Evolutionary conservation across 2,329 filamentous ascomycete genomes (phyloP).

Genomic region (Xylaria multiplex): DNA sequence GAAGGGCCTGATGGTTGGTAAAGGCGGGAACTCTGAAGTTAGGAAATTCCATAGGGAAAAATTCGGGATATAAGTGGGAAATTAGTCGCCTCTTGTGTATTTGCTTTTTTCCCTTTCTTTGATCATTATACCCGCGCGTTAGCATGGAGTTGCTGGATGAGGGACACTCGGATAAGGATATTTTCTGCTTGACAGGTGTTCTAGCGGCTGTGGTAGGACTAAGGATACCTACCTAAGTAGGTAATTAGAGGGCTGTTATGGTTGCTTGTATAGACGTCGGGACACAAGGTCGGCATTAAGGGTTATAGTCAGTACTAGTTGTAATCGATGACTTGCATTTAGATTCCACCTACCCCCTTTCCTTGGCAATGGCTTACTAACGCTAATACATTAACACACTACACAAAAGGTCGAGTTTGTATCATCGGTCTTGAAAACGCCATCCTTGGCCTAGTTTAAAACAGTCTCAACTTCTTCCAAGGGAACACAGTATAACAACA

Average conservation of each 20-base stretch:
- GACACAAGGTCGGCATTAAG: neutral
- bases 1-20: slow-evolving; percentile 43
- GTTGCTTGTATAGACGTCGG: neutral
- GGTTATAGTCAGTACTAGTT: neutral
- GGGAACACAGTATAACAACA: too few relatives aligned
- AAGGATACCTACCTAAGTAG: too few relatives aligned
- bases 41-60: slow-evolving; percentile 50
- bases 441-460: too few relatives aligned
- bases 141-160: slow-evolving; percentile 1
- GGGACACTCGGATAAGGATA: neutral
- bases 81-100: neutral
- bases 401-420: too few relatives aligned
- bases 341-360: too few relatives aligned
- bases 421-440: too few relatives aligned
- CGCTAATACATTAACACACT: too few relatives aligned
- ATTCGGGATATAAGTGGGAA: slow-evolving; percentile 43
- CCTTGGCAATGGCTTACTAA: too few relatives aligned
- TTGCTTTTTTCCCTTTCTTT: neutral
- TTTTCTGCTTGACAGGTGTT: neutral
- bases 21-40: slow-evolving; percentile 50
- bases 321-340: neutral
- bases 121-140: neutral
- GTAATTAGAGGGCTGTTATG: neutral
- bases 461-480: too few relatives aligned
- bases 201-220: neutral